A percentile compares a stretch with the other conserved stretches of the same genome.
Evolutionary conservation across 2,329 filamentous ascomycete genomes (phyloP).

Genomic region (Endoconidiophora polonica): DNA sequence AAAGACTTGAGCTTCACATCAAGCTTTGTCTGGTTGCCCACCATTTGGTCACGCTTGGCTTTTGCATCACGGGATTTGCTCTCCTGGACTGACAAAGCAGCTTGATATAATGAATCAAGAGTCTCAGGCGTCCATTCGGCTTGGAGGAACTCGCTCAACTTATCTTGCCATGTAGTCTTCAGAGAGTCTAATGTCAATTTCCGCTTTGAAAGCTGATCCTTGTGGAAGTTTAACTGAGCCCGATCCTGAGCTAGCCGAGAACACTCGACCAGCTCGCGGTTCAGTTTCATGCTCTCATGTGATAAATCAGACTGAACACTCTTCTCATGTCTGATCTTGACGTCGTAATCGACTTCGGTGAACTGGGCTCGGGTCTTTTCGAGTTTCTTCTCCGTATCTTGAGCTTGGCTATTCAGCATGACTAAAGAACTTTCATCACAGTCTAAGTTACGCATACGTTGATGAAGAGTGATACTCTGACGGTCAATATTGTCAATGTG

Average conservation of each 20-base stretch:
- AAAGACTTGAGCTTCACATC: constrained; percentile 54
- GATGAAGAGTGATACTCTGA: constrained; percentile 49
- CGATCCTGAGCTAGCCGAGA: constrained; percentile 67
- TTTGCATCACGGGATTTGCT: constrained; percentile 46
- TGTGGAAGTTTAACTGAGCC: constrained; percentile 68
- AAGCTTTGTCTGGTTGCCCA: constrained; percentile 58
- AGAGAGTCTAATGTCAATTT: constrained; percentile 64
- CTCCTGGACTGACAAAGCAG: constrained; percentile 39
- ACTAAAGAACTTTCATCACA: constrained; percentile 76
- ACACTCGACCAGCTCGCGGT: constrained; percentile 66
- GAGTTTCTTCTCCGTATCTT: constrained; percentile 50
- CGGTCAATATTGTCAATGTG: constrained; percentile 59
- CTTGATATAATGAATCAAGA: constrained; percentile 56
- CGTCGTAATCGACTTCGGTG: constrained; percentile 50
- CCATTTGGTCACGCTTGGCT: constrained; percentile 50
- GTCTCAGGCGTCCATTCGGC: constrained; percentile 49
- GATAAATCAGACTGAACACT: constrained; percentile 52
- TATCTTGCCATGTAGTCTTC: constrained; percentile 53
- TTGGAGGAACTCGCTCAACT: constrained; percentile 49
- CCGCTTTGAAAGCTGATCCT: constrained; percentile 60
- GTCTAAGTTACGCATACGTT: constrained; percentile 52
- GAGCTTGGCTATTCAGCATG: constrained; percentile 55
- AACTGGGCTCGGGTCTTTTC: constrained; percentile 45
- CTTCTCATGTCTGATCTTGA: constrained; percentile 50
- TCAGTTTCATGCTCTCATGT: constrained; percentile 52